A percentile compares a stretch with the other conserved stretches of the same genome.
These are phyloP conservation scores for Clavispora vitiphila DNA, from an alignment of 805 yeast species.

Conservation along the genomic window DNA sequence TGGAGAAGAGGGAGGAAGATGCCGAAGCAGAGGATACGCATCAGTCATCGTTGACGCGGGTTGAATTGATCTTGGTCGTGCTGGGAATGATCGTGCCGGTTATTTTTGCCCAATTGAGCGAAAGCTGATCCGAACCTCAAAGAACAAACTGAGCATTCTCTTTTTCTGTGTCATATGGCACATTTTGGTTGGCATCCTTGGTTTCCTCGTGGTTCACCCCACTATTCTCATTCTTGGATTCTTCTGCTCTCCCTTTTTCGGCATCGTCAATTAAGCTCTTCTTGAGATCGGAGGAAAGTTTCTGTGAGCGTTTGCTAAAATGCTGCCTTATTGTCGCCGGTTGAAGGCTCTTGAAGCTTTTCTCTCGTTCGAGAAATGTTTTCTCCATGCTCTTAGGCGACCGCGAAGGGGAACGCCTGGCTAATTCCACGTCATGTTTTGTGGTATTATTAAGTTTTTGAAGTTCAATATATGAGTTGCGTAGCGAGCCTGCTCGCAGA, in stretches of 20 bases:
- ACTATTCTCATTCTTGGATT: neutral
- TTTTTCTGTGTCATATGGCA: neutral
- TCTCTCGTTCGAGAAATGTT: neutral
- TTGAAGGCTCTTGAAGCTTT: neutral
- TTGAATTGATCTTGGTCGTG: neutral
- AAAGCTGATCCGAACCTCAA: neutral
- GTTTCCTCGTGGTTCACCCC: neutral
- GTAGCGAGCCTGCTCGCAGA: slow-evolving; percentile 22
- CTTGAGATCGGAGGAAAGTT: neutral
- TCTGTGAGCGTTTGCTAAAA: neutral
- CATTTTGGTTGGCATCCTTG: neutral
- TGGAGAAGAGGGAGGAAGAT: neutral
- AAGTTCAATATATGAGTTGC: slow-evolving; percentile 36
- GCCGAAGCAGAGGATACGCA: neutral
- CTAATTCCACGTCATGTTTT: neutral
- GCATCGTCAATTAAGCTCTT: neutral
- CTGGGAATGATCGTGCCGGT: neutral
- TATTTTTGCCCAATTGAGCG: neutral
- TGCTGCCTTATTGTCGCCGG: neutral
- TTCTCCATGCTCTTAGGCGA: neutral
- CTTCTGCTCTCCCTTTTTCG: neutral
- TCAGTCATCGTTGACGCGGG: neutral
- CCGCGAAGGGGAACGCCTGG: slow-evolving; percentile 3
- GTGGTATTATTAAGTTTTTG: slow-evolving; percentile 30
- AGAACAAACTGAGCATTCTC: neutral